A percentile compares a stretch with the other conserved stretches of the same genome.
phyloP scores from a whole-genome alignment of 192 early-diverging fungal species.

The Anaeromyces robustus region DNA sequence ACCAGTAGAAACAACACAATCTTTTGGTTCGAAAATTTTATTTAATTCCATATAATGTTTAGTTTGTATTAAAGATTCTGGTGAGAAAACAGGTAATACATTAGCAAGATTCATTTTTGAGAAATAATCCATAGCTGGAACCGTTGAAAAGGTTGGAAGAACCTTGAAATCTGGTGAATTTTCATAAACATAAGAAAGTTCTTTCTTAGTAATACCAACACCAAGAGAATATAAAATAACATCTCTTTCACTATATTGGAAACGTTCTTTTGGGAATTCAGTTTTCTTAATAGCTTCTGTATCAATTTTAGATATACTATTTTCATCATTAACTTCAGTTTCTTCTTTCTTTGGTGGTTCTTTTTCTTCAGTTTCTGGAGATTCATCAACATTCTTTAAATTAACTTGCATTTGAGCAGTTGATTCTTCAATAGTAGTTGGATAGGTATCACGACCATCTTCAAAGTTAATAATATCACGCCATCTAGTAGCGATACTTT shows the following conservation, averaged over 20 bases:
- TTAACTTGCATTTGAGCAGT: slow-evolving; percentile 70
- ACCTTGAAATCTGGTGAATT: slow-evolving; percentile 63
- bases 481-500: slow-evolving; percentile 72
- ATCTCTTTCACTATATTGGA: slow-evolving; percentile 74
- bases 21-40: slow-evolving; percentile 71
- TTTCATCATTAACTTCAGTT: slow-evolving; percentile 13
- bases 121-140: slow-evolving; percentile 50
- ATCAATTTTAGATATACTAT: slow-evolving; percentile 20
- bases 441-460: slow-evolving; percentile 86
- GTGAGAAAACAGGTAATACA: not conserved
- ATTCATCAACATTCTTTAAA: slow-evolving; percentile 46
- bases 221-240: slow-evolving; percentile 89
- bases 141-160: slow-evolving; percentile 86
- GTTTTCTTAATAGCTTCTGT: slow-evolving; percentile 42
- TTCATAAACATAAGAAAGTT: slow-evolving; percentile 87
- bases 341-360: slow-evolving; percentile 12
- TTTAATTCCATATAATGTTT: slow-evolving; percentile 90
- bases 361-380: slow-evolving; percentile 12
- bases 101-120: slow-evolving; percentile 1
- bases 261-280: slow-evolving; percentile 23
- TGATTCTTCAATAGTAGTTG: slow-evolving; percentile 55
- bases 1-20: slow-evolving; percentile 56
- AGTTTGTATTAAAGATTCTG: slow-evolving; percentile 61
- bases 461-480: slow-evolving; percentile 76
- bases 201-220: slow-evolving; percentile 72